phyloP scores from a whole-genome alignment of 208 protist species.

The Entamoeba histolytica region DNA sequence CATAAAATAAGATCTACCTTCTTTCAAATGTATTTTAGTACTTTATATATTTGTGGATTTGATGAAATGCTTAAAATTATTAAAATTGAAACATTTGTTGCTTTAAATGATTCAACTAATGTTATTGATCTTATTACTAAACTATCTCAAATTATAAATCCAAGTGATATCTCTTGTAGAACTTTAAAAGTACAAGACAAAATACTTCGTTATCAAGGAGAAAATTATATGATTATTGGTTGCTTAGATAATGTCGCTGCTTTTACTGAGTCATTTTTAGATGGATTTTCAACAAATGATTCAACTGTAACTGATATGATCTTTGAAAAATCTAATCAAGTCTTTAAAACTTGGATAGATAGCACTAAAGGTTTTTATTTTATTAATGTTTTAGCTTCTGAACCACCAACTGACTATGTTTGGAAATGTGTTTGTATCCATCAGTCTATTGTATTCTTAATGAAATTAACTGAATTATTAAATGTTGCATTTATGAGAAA shows the following conservation, averaged over 20 bases:
- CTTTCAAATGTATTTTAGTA: background rate
- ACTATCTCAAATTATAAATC: background rate
- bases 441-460: background rate
- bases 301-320: background rate
- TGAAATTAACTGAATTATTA: background rate
- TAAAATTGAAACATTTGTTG: background rate
- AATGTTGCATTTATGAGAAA: background rate
- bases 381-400: background rate
- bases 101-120: background rate
- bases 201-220: background rate
- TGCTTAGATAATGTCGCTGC: background rate
- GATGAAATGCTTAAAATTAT: background rate
- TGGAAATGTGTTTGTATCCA: background rate
- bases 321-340: background rate
- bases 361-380: background rate
- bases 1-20: background rate
- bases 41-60: background rate
- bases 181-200: background rate
- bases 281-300: background rate
- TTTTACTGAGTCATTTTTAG: background rate
- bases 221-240: background rate
- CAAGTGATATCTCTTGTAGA: background rate
- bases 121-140: background rate
- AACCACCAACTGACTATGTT: background rate
- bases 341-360: background rate